Conservation (phyloP, 1,139 yeast species). For the Pneumocystis canis region DNA sequence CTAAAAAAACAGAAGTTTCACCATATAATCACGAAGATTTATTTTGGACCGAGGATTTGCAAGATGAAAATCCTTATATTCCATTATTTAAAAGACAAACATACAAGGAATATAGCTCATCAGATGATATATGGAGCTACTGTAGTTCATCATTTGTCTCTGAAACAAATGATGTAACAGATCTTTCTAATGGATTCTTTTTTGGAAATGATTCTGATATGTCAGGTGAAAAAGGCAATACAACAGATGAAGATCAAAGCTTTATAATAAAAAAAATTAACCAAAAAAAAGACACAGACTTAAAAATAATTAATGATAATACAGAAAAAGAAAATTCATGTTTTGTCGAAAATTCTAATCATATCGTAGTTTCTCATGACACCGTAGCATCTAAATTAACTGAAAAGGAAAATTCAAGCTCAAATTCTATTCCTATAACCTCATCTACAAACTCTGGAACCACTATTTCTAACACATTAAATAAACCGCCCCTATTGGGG, state of each 20-base stretch:
- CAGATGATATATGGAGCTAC: neutral
- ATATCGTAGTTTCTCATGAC: neutral
- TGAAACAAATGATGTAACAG: neutral
- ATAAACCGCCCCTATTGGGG: slow-evolving; percentile 10
- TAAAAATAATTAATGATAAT: neutral
- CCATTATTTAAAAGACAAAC: neutral
- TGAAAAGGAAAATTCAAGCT: neutral
- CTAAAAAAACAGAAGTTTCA: neutral
- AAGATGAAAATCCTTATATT: neutral
- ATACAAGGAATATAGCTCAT: neutral
- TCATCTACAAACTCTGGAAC: neutral
- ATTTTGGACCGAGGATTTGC: neutral
- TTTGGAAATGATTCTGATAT: neutral
- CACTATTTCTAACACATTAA: neutral
- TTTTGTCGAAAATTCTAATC: neutral
- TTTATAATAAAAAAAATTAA: neutral
- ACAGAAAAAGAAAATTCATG: neutral
- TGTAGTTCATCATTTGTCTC: neutral
- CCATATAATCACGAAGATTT: neutral
- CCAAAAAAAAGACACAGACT: neutral
- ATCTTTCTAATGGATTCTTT: neutral
- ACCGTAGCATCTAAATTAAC: neutral
- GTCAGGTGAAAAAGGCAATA: neutral
- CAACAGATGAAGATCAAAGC: neutral
- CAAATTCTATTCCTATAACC: neutral